phyloP scores from a whole-genome alignment of 768 basidiomycete genomes.

The Naganishia friedmannii region DNA sequence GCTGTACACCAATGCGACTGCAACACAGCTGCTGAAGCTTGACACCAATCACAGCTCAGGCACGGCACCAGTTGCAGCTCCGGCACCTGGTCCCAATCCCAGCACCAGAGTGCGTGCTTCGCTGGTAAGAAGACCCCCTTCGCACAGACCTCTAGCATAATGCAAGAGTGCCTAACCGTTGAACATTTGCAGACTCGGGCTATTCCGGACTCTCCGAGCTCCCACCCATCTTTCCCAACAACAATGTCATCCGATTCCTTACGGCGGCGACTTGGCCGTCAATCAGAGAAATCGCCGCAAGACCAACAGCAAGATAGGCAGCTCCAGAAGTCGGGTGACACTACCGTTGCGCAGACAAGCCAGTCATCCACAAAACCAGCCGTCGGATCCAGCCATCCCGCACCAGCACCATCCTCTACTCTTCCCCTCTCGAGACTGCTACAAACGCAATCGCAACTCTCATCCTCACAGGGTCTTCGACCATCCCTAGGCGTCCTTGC shows the following conservation, averaged over 20 bases:
- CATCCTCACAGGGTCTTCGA: slow-evolving; percentile 11
- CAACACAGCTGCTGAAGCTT: slow-evolving; percentile 19
- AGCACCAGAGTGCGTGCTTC: slow-evolving; percentile 15
- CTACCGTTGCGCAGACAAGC: not conserved
- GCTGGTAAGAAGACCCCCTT: slow-evolving; percentile 1
- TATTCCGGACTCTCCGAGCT: slow-evolving; percentile 12
- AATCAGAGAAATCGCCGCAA: not conserved
- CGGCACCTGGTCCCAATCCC: slow-evolving; percentile 10
- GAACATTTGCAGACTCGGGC: not conserved
- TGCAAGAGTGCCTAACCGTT: too few relatives aligned
- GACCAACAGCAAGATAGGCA: not conserved
- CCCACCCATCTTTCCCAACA: slow-evolving; percentile 13
- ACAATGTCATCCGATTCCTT: slow-evolving; percentile 20
- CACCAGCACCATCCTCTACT: not conserved
- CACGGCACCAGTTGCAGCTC: not conserved
- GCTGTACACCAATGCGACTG: slow-evolving; percentile 16
- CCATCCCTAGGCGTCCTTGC: slow-evolving; percentile 17
- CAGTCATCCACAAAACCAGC: not conserved
- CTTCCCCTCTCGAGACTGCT: slow-evolving; percentile 18
- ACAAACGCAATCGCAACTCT: slow-evolving; percentile 17
- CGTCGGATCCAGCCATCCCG: not conserved
- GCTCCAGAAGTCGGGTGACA: not conserved
- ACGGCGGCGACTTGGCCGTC: slow-evolving; percentile 16
- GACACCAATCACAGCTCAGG: slow-evolving; percentile 3
- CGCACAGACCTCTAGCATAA: not conserved